These are phyloP conservation scores for Umbellularia californica DNA, from an alignment of 164 flowering plant genomes.

Conservation along the genomic window DNA sequence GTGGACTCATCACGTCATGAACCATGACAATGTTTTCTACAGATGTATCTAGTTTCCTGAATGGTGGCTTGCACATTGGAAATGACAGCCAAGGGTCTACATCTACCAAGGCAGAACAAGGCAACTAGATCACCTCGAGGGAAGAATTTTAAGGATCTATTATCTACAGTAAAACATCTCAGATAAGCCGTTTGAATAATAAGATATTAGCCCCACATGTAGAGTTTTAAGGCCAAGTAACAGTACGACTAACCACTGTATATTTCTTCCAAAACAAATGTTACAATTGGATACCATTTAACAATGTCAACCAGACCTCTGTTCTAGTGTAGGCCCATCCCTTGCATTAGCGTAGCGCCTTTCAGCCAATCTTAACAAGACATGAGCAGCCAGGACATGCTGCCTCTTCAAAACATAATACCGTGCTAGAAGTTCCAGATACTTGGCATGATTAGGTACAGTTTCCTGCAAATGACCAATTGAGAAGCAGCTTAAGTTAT, in stretches of 20 bases:
- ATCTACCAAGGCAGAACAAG: neutral
- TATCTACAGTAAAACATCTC: neutral
- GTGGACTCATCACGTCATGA: no score
- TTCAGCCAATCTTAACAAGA: slow-evolving; percentile 82
- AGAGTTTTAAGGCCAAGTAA: neutral
- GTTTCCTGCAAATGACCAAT: slow-evolving; percentile 40
- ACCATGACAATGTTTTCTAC: no score
- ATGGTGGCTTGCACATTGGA: no score
- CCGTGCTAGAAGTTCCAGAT: slow-evolving; percentile 84
- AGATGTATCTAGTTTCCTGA: no score
- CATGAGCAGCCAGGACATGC: slow-evolving; percentile 88
- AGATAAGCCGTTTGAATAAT: neutral
- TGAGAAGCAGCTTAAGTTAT: slow-evolving; percentile 38
- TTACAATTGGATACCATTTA: neutral
- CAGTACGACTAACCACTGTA: no score
- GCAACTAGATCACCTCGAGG: neutral
- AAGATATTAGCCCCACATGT: neutral
- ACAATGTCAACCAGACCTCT: slow-evolving; percentile 43
- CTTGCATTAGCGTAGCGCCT: slow-evolving; percentile 58
- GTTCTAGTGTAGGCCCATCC: slow-evolving; percentile 64
- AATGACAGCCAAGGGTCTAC: no score
- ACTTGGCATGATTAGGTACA: slow-evolving; percentile 55
- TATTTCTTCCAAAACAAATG: neutral
- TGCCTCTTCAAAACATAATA: slow-evolving; percentile 92
- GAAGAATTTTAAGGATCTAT: neutral